A percentile compares a stretch with the other conserved stretches of the same genome.
Evolutionary conservation across 1,284 basidiomycete genomes (phyloP).

Genomic region (Fomitopsis betulina): DNA sequence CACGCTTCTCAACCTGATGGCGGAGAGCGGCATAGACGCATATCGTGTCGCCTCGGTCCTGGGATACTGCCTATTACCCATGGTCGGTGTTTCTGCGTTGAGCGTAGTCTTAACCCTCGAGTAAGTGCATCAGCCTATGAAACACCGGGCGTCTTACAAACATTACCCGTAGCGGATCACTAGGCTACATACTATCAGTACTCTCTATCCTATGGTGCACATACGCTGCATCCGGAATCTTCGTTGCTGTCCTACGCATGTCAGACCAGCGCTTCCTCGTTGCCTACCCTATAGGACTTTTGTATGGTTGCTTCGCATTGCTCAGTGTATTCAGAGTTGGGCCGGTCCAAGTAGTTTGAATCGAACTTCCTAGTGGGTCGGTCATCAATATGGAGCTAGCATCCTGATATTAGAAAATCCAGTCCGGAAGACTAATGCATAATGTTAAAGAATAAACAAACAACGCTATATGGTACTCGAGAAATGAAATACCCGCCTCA

Average conservation of each 20-base stretch:
- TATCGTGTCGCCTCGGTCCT: constrained; percentile 95
- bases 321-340: constrained; percentile 76
- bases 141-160: constrained; percentile 12
- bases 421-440: background rate
- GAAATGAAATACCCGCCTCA: background rate
- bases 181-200: constrained; percentile 81
- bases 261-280: constrained; percentile 90
- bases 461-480: background rate
- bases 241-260: constrained; percentile 91
- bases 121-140: constrained; percentile 45
- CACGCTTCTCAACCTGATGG: constrained; percentile 96
- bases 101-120: constrained; percentile 88
- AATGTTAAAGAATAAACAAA: constrained; percentile 1
- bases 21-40: constrained; percentile 91
- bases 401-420: background rate
- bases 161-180: constrained; percentile 50
- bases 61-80: constrained; percentile 95
- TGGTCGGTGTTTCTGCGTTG: constrained; percentile 92
- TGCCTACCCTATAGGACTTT: constrained; percentile 87
- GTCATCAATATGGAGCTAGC: background rate
- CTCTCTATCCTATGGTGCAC: constrained; percentile 93
- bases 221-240: constrained; percentile 90
- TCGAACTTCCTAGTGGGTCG: background rate
- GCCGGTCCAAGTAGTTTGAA: constrained; percentile 20
- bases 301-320: constrained; percentile 91